Conservation (phyloP, 371 early-diverging fungal genomes). For the Dichotomocladium elegans region DNA sequence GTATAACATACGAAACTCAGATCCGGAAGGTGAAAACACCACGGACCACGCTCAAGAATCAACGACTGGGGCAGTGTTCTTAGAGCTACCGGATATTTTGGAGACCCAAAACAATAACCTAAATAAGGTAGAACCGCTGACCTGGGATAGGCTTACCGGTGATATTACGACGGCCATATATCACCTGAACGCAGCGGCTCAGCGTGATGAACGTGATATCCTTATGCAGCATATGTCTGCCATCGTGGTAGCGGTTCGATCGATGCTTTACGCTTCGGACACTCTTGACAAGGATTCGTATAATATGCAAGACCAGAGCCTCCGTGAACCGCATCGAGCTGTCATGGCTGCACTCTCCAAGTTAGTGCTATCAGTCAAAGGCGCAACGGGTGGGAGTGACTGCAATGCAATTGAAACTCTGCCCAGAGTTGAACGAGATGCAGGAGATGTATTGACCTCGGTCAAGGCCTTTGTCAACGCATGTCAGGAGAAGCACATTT, state of each 20-base stretch:
- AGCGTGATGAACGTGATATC: slow-evolving; percentile 28
- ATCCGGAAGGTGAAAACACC: neutral
- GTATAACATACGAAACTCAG: neutral
- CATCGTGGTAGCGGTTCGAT: slow-evolving; percentile 79
- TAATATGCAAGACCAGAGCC: slow-evolving; percentile 58
- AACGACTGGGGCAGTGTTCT: neutral
- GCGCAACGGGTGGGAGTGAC: slow-evolving; percentile 75
- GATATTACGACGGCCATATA: slow-evolving; percentile 61
- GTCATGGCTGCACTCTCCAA: slow-evolving; percentile 78
- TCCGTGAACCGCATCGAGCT: slow-evolving; percentile 69
- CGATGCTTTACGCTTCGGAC: slow-evolving; percentile 79
- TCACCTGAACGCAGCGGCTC: slow-evolving; percentile 60
- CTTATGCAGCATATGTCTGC: slow-evolving; percentile 14
- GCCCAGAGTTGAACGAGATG: slow-evolving; percentile 37
- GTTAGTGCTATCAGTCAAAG: slow-evolving; percentile 77
- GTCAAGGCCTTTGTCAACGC: slow-evolving; percentile 65
- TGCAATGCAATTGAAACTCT: slow-evolving; percentile 39
- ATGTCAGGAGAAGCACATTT: slow-evolving; percentile 36
- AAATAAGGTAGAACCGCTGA: slow-evolving; percentile 48
- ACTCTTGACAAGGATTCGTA: slow-evolving; percentile 64
- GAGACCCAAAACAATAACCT: too few species aligned
- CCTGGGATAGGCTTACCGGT: slow-evolving; percentile 59
- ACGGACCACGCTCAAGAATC: neutral
- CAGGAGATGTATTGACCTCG: slow-evolving; percentile 66
- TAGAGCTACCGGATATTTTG: neutral